Evolutionary conservation across 345 rosid genomes (phyloP), one percentile per base, ranked within the genome.

Genomic region (Rhodamnia rubescens): DNA sequence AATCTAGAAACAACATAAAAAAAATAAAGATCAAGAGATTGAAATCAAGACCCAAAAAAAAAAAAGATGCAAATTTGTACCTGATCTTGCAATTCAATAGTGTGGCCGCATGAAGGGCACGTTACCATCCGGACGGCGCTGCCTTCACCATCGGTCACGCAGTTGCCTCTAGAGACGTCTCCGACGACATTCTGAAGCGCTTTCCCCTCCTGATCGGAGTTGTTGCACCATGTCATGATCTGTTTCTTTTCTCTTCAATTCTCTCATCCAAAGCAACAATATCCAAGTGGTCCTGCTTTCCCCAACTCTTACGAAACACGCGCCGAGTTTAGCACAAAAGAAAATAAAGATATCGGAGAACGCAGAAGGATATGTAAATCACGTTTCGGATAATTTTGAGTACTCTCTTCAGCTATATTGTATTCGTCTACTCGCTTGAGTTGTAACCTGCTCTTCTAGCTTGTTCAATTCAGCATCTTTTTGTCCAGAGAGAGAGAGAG

Each of bases 101-200:
- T 89, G 36, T 93, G 94, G 78, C 99, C 98, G 82, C 99, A 97
- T 13, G 99, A 93, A 87, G 98, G 96, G 86, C 98, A 97, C 24
- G 83, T 88, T 84, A 90, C 27, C 5, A 78, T 85, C 57, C 78
- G 87, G 84, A 88, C 78, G 10, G 87, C 88, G 49, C 80, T 81
- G 11, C 47, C 78, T 32, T 69, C 47, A 6, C 24, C 24, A 36
- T 69, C 78, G 47, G 32, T 32, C 42, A 64, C 6, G 6, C 47
- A 69, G 78, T 69, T 69, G 24, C 47, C 47, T 69, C 47, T 18
- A 18, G 78, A 69, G 9, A 5, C 47, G 32, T 69, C 47, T 12
- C 78, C 78, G 26, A 24, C 24, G 7, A 69, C 47, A 18, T 32
- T 69, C 78, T 69, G 78, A 32, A 69, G 5, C 0, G 13, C 47